phyloP scores from a whole-genome alignment of 495 filamentous ascomycete species.

The Aspergillus heteromorphus region DNA sequence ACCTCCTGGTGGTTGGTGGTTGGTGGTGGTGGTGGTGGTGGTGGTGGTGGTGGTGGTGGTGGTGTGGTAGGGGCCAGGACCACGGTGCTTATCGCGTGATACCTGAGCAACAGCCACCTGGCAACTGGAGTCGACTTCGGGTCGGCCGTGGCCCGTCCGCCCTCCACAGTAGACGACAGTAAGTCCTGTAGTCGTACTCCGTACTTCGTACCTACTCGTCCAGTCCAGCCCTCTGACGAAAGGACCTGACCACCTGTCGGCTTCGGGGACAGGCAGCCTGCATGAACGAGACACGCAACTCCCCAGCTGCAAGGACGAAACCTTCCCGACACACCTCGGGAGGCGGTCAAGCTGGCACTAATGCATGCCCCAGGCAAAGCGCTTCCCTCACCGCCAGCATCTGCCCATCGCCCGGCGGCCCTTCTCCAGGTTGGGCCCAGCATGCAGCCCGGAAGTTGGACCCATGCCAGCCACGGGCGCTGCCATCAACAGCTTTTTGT shows the following conservation, averaged over 20 bases:
- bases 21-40: neutral
- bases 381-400: slow-evolving; percentile 19
- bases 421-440: slow-evolving; percentile 4
- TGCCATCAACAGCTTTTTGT: neutral
- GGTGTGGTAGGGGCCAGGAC: neutral
- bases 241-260: neutral
- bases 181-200: too few relatives aligned
- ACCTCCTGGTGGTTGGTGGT: neutral
- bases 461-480: slow-evolving; percentile 14
- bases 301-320: slow-evolving; percentile 27
- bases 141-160: too few relatives aligned
- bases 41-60: neutral
- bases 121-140: neutral
- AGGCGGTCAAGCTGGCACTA: slow-evolving; percentile 30
- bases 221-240: too few relatives aligned
- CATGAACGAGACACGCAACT: slow-evolving; percentile 10
- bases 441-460: slow-evolving; percentile 7
- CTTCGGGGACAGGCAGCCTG: neutral
- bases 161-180: too few relatives aligned
- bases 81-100: neutral
- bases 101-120: neutral
- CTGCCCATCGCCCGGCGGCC: slow-evolving; percentile 13
- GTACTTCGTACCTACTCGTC: too few relatives aligned
- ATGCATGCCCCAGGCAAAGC: slow-evolving; percentile 1
- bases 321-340: slow-evolving; percentile 27